Base-by-base conservation (phyloP, 2,329 filamentous ascomycete genomes). In the Diaporthe sp. region DNA sequence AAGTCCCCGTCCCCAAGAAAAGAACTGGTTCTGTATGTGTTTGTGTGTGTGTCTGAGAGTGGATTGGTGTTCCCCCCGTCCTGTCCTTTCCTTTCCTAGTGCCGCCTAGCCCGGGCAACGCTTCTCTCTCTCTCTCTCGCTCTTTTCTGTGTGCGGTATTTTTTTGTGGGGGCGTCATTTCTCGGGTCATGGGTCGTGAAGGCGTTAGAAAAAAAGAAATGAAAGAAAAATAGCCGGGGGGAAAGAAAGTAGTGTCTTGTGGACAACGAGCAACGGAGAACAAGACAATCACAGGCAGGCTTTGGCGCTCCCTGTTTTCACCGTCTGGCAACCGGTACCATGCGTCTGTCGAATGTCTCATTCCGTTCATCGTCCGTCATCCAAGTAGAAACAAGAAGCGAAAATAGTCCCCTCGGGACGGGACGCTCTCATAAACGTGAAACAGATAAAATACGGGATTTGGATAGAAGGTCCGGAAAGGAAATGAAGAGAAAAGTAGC, bases 301-400 rank as follows among this genome's bases (percentile, higher is more conserved):
- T 58, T 62, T 68, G 51, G 68, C 28, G 22, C 15, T 19, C 31
- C 28, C 34, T 22, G 17, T 58, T 12, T 15, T 46, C 67, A 28
- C 42, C 28, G 57, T 37, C 46, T 61, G 72, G 72, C 51, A 67
- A 15, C 57, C 62, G 71, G 75, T 42, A 74, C 46, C 57, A 49
- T 25, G 39, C 37, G 37, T 28, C 39, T 37, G 25, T 51, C 28
- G 37, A 25, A 12, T 42, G 37, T 55, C 65, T 42, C 58, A 42
- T 34, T 22, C 28, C 62, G 46, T 51, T 51, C 62, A 51, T 65
- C 62, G 46, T 67, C 57, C 62, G 46, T 67, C 57, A 68, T 61
- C 49, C 25, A 76, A 76, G 31, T 73, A 77, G 62, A 60, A 55
- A 77, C 76, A 77, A 53, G 65, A 76, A 77, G 71, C 34, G 74